Conservation (phyloP, 106 monocot species). For the Triglochin maritima region DNA sequence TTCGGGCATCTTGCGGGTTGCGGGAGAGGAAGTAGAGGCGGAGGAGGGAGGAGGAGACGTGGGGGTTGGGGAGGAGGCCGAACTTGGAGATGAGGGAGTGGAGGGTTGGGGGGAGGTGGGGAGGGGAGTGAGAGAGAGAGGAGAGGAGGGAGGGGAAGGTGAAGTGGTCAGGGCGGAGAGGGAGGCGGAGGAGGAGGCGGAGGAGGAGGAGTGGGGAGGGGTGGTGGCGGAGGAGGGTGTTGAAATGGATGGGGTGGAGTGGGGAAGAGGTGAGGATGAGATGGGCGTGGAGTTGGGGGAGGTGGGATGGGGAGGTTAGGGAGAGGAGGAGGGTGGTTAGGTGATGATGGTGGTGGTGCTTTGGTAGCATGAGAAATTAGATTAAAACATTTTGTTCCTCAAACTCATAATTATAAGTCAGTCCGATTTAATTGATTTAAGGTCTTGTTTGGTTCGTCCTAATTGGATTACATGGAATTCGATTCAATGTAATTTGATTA, state of each 20-base stretch:
- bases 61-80: slow-evolving; percentile 17
- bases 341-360: background rate
- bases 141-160: slow-evolving; percentile 43
- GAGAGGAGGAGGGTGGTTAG: background rate
- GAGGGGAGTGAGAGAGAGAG: background rate
- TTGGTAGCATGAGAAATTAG: background rate
- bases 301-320: background rate
- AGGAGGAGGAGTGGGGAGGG: slow-evolving; percentile 13
- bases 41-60: slow-evolving; percentile 19
- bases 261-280: background rate
- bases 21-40: slow-evolving; percentile 19
- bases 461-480: too few species aligned
- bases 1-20: slow-evolving; percentile 8
- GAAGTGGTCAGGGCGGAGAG: slow-evolving; percentile 31
- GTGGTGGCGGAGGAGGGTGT: background rate
- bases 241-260: slow-evolving; percentile 1
- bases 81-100: slow-evolving; percentile 14
- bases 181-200: slow-evolving; percentile 11
- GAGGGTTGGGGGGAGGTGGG: slow-evolving; percentile 1
- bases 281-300: background rate
- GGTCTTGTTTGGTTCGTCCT: too few species aligned
- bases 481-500: too few species aligned
- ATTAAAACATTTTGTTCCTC: too few species aligned
- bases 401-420: too few species aligned
- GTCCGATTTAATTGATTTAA: too few species aligned